Percentiles rank a stretch among this genome's conserved stretches.
Conservation (phyloP, 202 grass and related monocot species). For the Bolboschoenoplectus hybrid region DNA sequence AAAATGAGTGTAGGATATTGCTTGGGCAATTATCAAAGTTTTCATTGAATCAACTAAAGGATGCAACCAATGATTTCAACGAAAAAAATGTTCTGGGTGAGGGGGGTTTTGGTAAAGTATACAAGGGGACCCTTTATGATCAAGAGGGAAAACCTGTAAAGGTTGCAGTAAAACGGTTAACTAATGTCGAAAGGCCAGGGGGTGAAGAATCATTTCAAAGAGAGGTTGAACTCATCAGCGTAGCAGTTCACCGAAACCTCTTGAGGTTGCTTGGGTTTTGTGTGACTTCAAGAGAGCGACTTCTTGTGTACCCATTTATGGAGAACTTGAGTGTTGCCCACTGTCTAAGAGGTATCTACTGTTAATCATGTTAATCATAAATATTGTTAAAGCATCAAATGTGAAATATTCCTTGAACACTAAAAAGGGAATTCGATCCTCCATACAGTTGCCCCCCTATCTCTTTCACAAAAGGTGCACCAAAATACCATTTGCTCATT, state of each 20-base stretch:
- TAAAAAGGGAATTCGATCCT: not conserved
- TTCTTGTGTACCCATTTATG: constrained; percentile 99
- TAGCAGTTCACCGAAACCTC: constrained; percentile 93
- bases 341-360: constrained; percentile 65
- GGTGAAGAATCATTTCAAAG: constrained; percentile 78
- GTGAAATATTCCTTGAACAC: not conserved
- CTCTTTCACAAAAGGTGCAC: not conserved
- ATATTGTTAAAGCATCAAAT: constrained; percentile 3
- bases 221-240: constrained; percentile 93
- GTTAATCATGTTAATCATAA: not conserved
- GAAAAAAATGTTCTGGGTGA: constrained; percentile 84
- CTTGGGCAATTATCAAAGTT: constrained; percentile 92
- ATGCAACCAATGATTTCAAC: constrained; percentile 67
- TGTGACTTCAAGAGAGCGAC: constrained; percentile 71
- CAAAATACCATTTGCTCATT: not conserved
- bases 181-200: constrained; percentile 59
- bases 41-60: constrained; percentile 69
- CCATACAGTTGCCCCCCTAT: not conserved
- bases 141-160: constrained; percentile 44
- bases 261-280: constrained; percentile 88
- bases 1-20: constrained; percentile 75
- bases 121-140: constrained; percentile 80
- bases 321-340: constrained; percentile 86
- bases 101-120: constrained; percentile 94
- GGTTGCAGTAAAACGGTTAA: constrained; percentile 85